Conservation (phyloP, 2,329 filamentous ascomycete species). For the Cladophialophora yegresii region DNA sequence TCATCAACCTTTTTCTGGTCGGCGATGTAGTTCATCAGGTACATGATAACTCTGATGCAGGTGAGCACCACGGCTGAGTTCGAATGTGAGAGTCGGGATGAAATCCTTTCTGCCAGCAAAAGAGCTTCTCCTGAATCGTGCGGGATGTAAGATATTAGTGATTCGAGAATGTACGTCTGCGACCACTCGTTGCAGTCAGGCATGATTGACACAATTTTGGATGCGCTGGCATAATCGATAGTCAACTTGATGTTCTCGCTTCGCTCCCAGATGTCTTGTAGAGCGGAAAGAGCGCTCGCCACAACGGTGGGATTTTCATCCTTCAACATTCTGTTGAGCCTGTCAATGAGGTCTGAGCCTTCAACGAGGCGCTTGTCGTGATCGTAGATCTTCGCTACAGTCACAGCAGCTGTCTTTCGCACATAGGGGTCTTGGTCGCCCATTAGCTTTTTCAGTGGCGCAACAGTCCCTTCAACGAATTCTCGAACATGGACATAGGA, state of each 20-base stretch:
- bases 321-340: slow-evolving; percentile 81
- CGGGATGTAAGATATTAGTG: slow-evolving; percentile 95
- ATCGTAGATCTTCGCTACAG: slow-evolving; percentile 96
- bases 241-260: slow-evolving; percentile 97
- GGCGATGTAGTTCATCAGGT: slow-evolving; percentile 97
- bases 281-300: slow-evolving; percentile 81
- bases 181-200: slow-evolving; percentile 97
- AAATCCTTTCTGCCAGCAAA: slow-evolving; percentile 86
- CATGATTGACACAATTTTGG: slow-evolving; percentile 95
- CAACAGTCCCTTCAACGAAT: slow-evolving; percentile 87
- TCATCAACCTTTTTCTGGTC: slow-evolving; percentile 85
- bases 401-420: slow-evolving; percentile 93
- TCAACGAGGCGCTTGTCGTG: slow-evolving; percentile 91
- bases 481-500: slow-evolving; percentile 97
- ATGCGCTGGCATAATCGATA: slow-evolving; percentile 95
- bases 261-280: slow-evolving; percentile 98
- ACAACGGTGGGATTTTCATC: slow-evolving; percentile 98
- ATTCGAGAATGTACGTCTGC: slow-evolving; percentile 96
- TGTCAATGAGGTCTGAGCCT: slow-evolving; percentile 85
- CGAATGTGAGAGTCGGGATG: slow-evolving; percentile 92
- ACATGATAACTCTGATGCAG: slow-evolving; percentile 92
- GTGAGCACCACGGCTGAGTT: slow-evolving; percentile 96
- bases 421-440: slow-evolving; percentile 92
- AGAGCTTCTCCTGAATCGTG: slow-evolving; percentile 86
- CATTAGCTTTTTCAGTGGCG: slow-evolving; percentile 78